Percentiles rank a stretch among this genome's conserved stretches.
phyloP scores from a whole-genome alignment of 306 rosid species.

The Trifolium dubium region DNA sequence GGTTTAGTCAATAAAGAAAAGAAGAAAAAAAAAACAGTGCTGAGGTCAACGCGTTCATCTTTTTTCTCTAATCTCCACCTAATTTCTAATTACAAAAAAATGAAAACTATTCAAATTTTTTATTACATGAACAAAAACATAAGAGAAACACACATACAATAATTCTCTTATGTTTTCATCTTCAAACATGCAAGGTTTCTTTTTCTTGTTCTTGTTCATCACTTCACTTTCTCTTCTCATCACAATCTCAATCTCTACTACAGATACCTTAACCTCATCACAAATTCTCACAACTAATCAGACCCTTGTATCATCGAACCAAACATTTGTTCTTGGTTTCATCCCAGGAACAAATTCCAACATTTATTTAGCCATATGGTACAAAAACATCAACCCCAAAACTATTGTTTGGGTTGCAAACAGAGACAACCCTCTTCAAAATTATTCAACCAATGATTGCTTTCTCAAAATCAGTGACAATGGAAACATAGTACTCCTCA shows the following conservation, averaged over 20 bases:
- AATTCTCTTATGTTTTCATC: not conserved
- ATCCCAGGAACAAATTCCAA: conserved; percentile 38
- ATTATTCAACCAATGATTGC: not conserved
- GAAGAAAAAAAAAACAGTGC: too few species aligned
- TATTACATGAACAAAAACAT: too few species aligned
- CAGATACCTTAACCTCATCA: conserved; percentile 50
- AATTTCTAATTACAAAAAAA: too few species aligned
- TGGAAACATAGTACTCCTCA: conserved; percentile 51
- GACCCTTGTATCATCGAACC: conserved; percentile 54
- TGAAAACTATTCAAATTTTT: too few species aligned
- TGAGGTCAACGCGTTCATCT: too few species aligned
- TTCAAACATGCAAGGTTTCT: conserved; percentile 44
- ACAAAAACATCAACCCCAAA: not conserved
- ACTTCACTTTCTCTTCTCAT: conserved; percentile 29
- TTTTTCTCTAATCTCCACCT: too few species aligned
- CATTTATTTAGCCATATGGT: conserved; percentile 54
- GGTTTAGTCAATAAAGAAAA: too few species aligned
- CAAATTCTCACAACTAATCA: conserved; percentile 51
- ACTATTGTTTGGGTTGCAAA: not conserved
- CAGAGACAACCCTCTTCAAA: not conserved
- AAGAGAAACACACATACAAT: not conserved
- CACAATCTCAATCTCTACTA: conserved; percentile 12
- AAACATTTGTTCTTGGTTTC: conserved; percentile 62
- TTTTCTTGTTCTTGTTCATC: conserved; percentile 36
- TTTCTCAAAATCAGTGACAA: conserved; percentile 47